phyloP scores from a whole-genome alignment of 2,329 filamentous ascomycete species.

The Trichoderma koningiopsis region DNA sequence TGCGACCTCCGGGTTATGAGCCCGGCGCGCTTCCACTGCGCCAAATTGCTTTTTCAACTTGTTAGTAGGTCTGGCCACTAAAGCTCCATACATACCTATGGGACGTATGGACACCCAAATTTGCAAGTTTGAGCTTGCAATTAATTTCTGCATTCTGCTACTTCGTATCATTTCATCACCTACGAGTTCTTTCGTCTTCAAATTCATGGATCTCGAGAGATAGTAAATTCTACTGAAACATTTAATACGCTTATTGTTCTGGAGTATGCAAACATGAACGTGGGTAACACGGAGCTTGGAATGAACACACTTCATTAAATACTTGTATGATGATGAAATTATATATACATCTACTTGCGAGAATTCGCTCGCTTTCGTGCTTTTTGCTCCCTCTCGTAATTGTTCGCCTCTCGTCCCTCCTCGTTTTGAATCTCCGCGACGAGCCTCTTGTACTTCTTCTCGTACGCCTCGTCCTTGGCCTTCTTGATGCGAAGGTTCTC shows the following conservation, averaged over 20 bases:
- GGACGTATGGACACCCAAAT: background rate
- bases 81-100: background rate
- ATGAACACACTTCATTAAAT: constrained; percentile 19
- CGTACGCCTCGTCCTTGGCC: constrained; percentile 88
- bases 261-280: background rate
- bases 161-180: background rate
- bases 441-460: constrained; percentile 91
- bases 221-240: background rate
- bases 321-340: background rate
- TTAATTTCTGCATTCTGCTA: background rate
- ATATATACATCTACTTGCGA: constrained; percentile 22
- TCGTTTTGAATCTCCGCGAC: constrained; percentile 95
- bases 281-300: background rate
- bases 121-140: background rate
- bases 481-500: constrained; percentile 92
- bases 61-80: background rate
- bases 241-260: background rate
- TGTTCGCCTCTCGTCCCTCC: constrained; percentile 83
- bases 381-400: constrained; percentile 84
- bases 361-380: constrained; percentile 64
- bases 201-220: background rate
- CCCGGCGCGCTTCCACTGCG: constrained; percentile 37
- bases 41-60: constrained; percentile 33
- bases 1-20: constrained; percentile 37
- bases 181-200: background rate